Base-by-base conservation (phyloP, 169 alveolate species). In the Plasmodium fragile region DNA sequence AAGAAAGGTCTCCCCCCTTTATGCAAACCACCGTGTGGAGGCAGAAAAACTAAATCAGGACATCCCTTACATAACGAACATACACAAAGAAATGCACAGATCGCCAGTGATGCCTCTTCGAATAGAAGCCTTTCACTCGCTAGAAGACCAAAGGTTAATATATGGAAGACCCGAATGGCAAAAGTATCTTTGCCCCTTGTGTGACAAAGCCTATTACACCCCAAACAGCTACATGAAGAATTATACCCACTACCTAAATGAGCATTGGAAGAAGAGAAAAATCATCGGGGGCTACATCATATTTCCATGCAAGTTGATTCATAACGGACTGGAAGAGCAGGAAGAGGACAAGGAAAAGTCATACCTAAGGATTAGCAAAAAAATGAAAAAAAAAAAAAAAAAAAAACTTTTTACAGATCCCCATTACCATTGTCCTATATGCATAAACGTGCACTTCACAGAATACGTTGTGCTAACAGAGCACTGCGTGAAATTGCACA, bases 71-170 rank as follows among this genome's bases (percentile, higher is more conserved):
- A 85, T 85, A 25, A 78, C 97, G 0, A 13, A 77, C 11, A 89
- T 81, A 22, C 78, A 92, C 25, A 75, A 87, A 30, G 97, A 92
- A 53, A 92, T 95, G 93, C 93, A 92, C 53, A 82, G 95, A 53
- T 93, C 97, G 18, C 94, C 97, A 7, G 95, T 89, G 25, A 70
- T 95, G 94, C 97, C 97, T 2, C 65, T 93, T 28, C 82, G 97
- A 34, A 95, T 95, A 25, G 97, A 95, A 41, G 97, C 95, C 30
- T 82, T 95, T 83, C 97, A 95, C 75, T 93, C 95, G 13, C 70
- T 95, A 22, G 97, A 93, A 65, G 96, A 93, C 69, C 92, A 92
- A 30, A 95, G 94, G 90, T 83, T 95, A 75, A 93, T 95, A 71
- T 84, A 82, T 71, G 94, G 95, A 49, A 90, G 87, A 11, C 82